Evolutionary conservation across 768 basidiomycete genomes (phyloP).

Genomic region (Mycena filopes): DNA sequence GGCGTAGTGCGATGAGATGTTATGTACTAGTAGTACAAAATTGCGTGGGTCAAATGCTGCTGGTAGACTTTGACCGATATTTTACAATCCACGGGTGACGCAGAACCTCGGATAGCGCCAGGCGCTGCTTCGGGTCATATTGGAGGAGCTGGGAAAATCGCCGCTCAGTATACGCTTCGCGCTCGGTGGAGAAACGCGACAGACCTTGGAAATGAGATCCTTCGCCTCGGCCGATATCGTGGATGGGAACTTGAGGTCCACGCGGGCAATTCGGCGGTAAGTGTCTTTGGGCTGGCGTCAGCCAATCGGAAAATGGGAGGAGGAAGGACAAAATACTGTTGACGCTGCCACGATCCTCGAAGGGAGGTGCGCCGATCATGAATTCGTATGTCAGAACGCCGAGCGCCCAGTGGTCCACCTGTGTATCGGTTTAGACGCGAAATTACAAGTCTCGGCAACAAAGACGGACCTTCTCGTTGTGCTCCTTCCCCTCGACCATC

Average conservation of each 20-base stretch:
- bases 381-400: constrained; percentile 98
- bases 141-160: constrained; percentile 73
- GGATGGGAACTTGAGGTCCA: constrained; percentile 79
- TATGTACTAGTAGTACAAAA: no score
- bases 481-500: constrained; percentile 95
- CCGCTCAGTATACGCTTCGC: not conserved
- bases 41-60: not conserved
- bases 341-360: constrained; percentile 86
- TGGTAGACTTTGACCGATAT: constrained; percentile 61
- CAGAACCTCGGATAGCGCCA: constrained; percentile 81
- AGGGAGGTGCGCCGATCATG: constrained; percentile 79
- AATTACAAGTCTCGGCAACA: no score
- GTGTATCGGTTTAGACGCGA: constrained; percentile 53
- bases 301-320: constrained; percentile 1
- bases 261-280: constrained; percentile 87
- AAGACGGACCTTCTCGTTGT: constrained; percentile 68
- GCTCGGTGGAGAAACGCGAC: constrained; percentile 29
- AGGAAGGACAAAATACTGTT: constrained; percentile 62
- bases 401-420: constrained; percentile 96
- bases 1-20: no score
- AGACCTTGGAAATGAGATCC: constrained; percentile 71
- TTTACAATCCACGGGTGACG: constrained; percentile 90
- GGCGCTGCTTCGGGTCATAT: constrained; percentile 80
- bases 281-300: constrained; percentile 66
- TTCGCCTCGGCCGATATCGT: constrained; percentile 70